phyloP scores from a whole-genome alignment of 441 rosid genomes.

The Aleurites moluccanus region DNA sequence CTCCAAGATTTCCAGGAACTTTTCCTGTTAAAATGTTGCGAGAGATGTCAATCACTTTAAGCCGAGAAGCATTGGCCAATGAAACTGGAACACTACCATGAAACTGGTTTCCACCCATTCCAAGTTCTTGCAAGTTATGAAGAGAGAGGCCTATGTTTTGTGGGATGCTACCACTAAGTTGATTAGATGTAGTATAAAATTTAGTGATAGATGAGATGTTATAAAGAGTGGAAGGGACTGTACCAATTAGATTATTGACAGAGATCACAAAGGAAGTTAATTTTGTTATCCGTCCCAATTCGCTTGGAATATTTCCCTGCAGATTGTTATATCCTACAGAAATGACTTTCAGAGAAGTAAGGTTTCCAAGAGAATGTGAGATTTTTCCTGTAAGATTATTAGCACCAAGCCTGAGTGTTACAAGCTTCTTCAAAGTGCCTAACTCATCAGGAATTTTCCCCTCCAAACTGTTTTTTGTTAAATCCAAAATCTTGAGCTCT shows the following conservation, averaged over 20 bases:
- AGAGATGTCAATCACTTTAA: neutral
- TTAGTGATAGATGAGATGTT: neutral
- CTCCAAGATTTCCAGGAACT: neutral
- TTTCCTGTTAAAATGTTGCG: neutral
- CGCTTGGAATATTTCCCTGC: slow-evolving; percentile 6
- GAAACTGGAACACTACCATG: slow-evolving; percentile 1
- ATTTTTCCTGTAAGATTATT: slow-evolving; percentile 7
- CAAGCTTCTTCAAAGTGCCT: slow-evolving; percentile 9
- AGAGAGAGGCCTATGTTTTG: slow-evolving; percentile 15
- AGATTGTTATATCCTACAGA: neutral
- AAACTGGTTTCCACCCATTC: neutral
- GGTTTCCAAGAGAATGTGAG: slow-evolving; percentile 13
- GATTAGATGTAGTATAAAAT: neutral
- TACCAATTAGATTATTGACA: slow-evolving; percentile 9
- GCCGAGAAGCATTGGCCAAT: slow-evolving; percentile 11
- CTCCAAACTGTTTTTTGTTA: neutral
- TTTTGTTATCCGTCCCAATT: neutral
- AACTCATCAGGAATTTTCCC: slow-evolving; percentile 15
- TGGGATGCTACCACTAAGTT: neutral
- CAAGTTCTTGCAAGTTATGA: neutral
- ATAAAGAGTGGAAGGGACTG: slow-evolving; percentile 7
- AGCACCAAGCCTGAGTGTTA: neutral
- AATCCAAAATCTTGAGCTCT: neutral
- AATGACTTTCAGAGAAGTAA: neutral
- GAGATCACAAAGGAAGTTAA: neutral